Evolutionary conservation across 768 basidiomycete genomes (phyloP), one percentile per base, ranked within the genome.

Genomic region (Lactarius pseudohatsudake): DNA sequence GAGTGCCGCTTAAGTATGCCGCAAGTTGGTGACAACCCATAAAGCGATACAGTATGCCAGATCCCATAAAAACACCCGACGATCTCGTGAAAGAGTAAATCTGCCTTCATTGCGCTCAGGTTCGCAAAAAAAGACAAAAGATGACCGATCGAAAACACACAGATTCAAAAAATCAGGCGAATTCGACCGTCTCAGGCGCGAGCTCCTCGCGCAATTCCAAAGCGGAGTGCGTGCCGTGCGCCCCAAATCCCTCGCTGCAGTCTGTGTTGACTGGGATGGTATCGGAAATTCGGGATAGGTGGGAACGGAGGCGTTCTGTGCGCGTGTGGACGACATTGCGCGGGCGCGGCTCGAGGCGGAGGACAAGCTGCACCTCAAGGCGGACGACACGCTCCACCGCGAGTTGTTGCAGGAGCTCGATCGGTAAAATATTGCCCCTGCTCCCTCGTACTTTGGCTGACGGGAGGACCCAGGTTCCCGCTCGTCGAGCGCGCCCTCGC

Each of bases 81-180:
- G 67, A 57, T 22, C 64, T 68, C 4, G 55, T 68, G 26, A 65
- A 61, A 65, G 67, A 65, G 67, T 68, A 61, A 65, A 50, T 57
- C 2, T 34, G 4, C 13, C 28, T 57, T 9, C 18, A 40, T 15
- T 32, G 20, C 59, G 11, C 4, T 26, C 9, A 22, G 40, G n/a
- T 47, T 11, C 18, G 20, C 6, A 18, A 11, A 18, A 2, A 10
- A 36, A n/a, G 10, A 34, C 9, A 36, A 22, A 50, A 47, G 56
- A 43, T 65, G 26, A 61, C 41, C 47, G 11, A 11, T 34, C 16
- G 20, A 20, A 34, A 47, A n/a, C 36, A 5, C 9, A 5, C 38
- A 90, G 88, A 69, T 90, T 90, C 79, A 90, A 90, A 74, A 86
- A 86, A 68, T 88, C 88, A 4, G 89, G 89, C 57, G 87, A 90